Percentiles rank a stretch among this genome's conserved stretches.
Conservation (phyloP, 352 stramenopile genomes). For the Blastocystis sp. region DNA sequence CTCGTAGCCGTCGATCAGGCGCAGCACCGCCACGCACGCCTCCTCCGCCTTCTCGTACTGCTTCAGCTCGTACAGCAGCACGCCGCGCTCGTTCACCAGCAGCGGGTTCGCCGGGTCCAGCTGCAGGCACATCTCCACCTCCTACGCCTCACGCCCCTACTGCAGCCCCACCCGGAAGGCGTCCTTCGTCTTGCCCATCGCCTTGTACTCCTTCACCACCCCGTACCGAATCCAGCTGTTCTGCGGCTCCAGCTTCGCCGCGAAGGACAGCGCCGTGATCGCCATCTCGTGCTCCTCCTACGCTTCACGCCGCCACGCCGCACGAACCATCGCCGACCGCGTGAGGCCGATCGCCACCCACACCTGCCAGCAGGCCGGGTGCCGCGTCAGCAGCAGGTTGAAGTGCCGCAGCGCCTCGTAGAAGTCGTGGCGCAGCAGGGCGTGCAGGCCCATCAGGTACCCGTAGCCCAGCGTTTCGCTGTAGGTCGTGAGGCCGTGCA, state of each 20-base stretch:
- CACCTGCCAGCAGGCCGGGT: neutral
- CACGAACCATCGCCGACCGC: slow-evolving; percentile 14
- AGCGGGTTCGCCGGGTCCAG: slow-evolving; percentile 1
- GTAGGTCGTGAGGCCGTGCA: neutral
- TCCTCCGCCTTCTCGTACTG: slow-evolving; percentile 19
- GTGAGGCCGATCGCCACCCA: slow-evolving; percentile 16
- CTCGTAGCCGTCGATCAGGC: neutral
- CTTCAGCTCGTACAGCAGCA: slow-evolving; percentile 23
- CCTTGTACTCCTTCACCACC: slow-evolving; percentile 11
- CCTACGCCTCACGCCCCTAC: neutral
- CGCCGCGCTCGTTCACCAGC: slow-evolving; percentile 35
- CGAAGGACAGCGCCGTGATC: slow-evolving; percentile 31
- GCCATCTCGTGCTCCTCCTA: slow-evolving; percentile 60
- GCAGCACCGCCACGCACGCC: slow-evolving; percentile 25
- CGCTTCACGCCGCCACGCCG: neutral
- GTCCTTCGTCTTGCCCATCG: slow-evolving; percentile 17
- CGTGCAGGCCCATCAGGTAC: slow-evolving; percentile 22
- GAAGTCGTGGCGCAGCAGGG: neutral
- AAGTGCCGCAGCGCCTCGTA: slow-evolving; percentile 50
- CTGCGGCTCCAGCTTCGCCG: slow-evolving; percentile 2
- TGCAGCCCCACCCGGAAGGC: neutral
- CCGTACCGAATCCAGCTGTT: neutral
- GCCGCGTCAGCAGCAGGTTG: neutral
- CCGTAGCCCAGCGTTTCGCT: neutral
- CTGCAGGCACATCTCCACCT: neutral